Percentiles rank a stretch among this genome's conserved stretches.
phyloP scores from a whole-genome alignment of 1,284 basidiomycete genomes.

The Cryptococcus depauperatus region DNA sequence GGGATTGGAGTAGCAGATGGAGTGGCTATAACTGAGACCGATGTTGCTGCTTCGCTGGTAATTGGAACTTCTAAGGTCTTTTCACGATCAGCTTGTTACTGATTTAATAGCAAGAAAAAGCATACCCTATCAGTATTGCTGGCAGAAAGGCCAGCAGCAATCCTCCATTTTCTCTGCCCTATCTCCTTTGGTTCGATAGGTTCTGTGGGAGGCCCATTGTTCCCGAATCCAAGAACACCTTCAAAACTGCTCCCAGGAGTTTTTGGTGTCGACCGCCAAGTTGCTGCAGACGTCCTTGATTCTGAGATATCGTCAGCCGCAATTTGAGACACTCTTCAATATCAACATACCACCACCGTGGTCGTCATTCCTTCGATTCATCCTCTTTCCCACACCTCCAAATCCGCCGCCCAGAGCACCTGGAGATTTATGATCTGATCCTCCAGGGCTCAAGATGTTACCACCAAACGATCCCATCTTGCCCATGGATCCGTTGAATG shows the following conservation, averaged over 20 bases:
- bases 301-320: slow-evolving; percentile 8
- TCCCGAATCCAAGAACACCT: slow-evolving; percentile 40
- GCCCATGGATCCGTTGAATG: slow-evolving; percentile 26
- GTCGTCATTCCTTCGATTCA: slow-evolving; percentile 19
- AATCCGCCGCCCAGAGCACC: slow-evolving; percentile 39
- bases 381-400: slow-evolving; percentile 33
- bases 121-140: slow-evolving; percentile 20
- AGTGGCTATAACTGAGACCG: slow-evolving; percentile 31
- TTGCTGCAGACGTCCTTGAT: slow-evolving; percentile 19
- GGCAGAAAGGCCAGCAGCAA: slow-evolving; percentile 25
- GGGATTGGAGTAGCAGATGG: slow-evolving; percentile 34
- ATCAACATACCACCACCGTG: slow-evolving; percentile 15
- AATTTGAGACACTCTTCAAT: background rate
- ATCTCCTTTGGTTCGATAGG: slow-evolving; percentile 20
- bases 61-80: slow-evolving; percentile 19
- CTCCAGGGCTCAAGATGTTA: slow-evolving; percentile 17
- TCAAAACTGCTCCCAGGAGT: slow-evolving; percentile 38
- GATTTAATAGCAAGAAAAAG: background rate
- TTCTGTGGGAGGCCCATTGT: slow-evolving; percentile 5
- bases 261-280: slow-evolving; percentile 33
- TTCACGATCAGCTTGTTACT: slow-evolving; percentile 1
- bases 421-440: slow-evolving; percentile 20
- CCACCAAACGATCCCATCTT: slow-evolving; percentile 31
- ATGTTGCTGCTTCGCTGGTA: slow-evolving; percentile 9
- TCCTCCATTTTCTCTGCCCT: slow-evolving; percentile 41